Evolutionary conservation across 2,329 filamentous ascomycete genomes (phyloP).

Genomic region (Colletotrichum sublineola): DNA sequence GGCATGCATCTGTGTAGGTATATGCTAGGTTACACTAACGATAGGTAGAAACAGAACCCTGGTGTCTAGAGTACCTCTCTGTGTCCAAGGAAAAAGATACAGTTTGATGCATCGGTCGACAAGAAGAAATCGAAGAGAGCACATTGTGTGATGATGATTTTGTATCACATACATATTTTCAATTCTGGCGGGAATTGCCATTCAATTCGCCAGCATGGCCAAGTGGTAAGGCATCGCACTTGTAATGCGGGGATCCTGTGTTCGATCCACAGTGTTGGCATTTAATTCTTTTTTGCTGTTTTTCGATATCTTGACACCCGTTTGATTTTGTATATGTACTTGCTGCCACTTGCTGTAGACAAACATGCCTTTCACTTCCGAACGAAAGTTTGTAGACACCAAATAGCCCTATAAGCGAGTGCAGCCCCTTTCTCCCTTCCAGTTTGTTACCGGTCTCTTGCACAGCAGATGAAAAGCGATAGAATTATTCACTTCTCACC

Average conservation of each 20-base stretch:
- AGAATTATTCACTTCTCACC: neutral
- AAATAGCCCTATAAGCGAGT: no score
- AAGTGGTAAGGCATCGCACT: slow-evolving; percentile 54
- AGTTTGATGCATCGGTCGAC: neutral
- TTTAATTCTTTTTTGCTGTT: neutral
- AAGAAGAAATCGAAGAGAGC: neutral
- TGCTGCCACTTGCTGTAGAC: no score
- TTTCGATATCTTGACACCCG: fast-evolving
- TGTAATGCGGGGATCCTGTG: slow-evolving; percentile 53
- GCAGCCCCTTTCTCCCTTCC: neutral
- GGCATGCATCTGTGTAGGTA: neutral
- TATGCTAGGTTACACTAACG: neutral
- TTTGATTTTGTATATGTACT: neutral
- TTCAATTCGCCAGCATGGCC: slow-evolving; percentile 47
- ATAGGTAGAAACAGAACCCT: neutral
- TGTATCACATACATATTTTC: neutral
- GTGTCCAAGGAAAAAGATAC: neutral
- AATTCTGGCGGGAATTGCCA: fast-evolving
- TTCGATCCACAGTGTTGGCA: slow-evolving; percentile 52
- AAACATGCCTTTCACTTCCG: neutral
- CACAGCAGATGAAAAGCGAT: neutral
- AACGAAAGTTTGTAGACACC: neutral
- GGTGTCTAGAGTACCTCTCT: fast-evolving
- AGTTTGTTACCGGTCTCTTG: neutral
- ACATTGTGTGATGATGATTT: no score